Evolutionary conservation across 192 early-diverging fungal genomes (phyloP).

Genomic region (Funneliformis geosporum): DNA sequence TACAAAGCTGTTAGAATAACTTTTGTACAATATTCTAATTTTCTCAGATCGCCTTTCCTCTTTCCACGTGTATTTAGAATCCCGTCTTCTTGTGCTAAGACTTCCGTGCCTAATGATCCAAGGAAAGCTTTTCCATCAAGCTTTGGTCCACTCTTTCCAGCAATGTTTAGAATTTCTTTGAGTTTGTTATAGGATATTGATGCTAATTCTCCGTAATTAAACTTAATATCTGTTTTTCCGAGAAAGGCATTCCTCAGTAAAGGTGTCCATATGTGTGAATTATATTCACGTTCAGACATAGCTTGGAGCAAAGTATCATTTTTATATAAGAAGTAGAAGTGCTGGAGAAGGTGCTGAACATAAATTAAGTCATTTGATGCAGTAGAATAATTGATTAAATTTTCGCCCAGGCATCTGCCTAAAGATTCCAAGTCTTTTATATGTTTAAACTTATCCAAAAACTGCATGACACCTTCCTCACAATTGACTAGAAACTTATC

Average conservation of each 20-base stretch:
- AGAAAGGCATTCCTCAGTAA: slow-evolving; percentile 16
- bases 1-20: slow-evolving; percentile 11
- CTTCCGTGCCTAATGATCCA: neutral
- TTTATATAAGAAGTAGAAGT: slow-evolving; percentile 7
- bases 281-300: neutral
- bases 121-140: slow-evolving; percentile 10
- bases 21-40: slow-evolving; percentile 23
- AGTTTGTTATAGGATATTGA: slow-evolving; percentile 10
- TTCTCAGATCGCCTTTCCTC: slow-evolving; percentile 10
- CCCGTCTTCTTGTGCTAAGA: neutral
- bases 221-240: slow-evolving; percentile 5
- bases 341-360: neutral
- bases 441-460: slow-evolving; percentile 1
- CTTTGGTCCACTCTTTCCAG: neutral
- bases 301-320: neutral
- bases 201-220: neutral
- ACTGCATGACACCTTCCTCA: neutral
- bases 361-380: slow-evolving; percentile 16
- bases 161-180: neutral
- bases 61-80: neutral
- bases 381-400: neutral
- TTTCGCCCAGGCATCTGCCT: neutral
- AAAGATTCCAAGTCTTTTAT: slow-evolving; percentile 12
- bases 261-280: slow-evolving; percentile 6
- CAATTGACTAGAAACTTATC: neutral